Conservation (phyloP, 2,329 filamentous ascomycete genomes). For the Ceratocystis lukuohia region DNA sequence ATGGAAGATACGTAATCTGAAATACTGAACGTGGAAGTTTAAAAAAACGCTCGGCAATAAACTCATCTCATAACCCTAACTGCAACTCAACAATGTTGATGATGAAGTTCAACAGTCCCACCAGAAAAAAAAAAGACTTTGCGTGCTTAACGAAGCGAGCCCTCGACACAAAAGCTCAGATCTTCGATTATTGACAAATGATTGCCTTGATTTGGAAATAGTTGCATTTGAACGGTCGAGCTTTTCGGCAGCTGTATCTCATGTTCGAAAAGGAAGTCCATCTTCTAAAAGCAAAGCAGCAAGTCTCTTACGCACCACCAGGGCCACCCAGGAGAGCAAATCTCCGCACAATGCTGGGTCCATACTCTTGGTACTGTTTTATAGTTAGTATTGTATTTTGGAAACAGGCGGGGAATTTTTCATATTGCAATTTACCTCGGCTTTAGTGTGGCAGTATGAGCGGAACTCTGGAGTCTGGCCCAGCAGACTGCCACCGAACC, state of each 20-base stretch:
- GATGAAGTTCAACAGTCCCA: not conserved
- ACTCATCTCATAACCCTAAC: conserved; percentile 9
- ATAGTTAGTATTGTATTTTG: conserved; percentile 21
- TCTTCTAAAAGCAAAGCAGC: not conserved
- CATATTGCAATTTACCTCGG: conserved; percentile 36
- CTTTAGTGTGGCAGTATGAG: conserved; percentile 95
- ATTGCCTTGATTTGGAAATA: not conserved
- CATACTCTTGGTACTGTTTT: conserved; percentile 77
- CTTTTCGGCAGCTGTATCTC: not conserved
- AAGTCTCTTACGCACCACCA: conserved; percentile 50
- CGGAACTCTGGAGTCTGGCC: conserved; percentile 97
- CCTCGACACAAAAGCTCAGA: not conserved
- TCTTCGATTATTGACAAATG: not conserved
- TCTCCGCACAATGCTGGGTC: conserved; percentile 85
- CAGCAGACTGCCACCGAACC: conserved; percentile 93
- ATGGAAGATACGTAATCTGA: conserved; percentile 8
- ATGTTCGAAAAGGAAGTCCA: conserved; percentile 1
- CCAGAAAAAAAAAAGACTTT: not conserved
- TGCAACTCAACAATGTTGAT: not conserved
- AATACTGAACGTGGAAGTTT: conserved; percentile 18
- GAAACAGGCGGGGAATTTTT: not conserved
- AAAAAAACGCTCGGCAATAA: conserved; percentile 18
- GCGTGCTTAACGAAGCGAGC: not conserved
- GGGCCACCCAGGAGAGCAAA: conserved; percentile 90
- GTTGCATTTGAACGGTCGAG: not conserved